Evolutionary conservation across 352 stramenopile species (phyloP), one percentile per base, ranked within the genome.

Genomic region (Phytophthora nicotianae): DNA sequence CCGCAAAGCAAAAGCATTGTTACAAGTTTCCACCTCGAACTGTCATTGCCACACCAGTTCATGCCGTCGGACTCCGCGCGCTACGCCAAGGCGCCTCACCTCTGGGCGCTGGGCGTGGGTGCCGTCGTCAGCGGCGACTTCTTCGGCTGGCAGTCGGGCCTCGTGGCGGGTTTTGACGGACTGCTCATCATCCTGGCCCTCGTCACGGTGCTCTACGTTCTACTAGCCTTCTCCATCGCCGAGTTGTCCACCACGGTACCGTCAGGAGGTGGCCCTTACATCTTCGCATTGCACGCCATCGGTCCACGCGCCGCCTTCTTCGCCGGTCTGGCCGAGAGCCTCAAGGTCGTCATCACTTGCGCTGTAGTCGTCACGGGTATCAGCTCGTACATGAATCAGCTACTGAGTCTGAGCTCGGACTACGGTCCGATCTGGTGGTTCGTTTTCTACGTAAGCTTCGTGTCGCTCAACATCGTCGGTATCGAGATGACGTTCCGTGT

Each of bases 271-370:
- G 79, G 81, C 0, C 79, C 81, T 43, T 90, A 90, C 65, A 50
- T 84, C 41, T 90, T 90, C 62, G 77, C 81, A 21, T 74, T 88
- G 19, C 79, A 88, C 40, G 81, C 75, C 19, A 82, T 90, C 21
- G 79, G 75, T 5, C 73, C 62, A 10, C 62, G 68, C 23, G 70
- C 75, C 10, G 79, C 79, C 33, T 90, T 88, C 55, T 88, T 90
- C 41, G 81, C 81, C 9, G 81, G 79, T 4, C 61, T 88, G 38
- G 79, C 79, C 6, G 81, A 90, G 53, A 82, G 64, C n/a, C 74
- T 90, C 53, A 89, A 90, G 70, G 81, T 90, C 20, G 58, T 89
- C 17, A 78, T 86, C 49, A 90, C 79, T 8, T 83, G 75, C 62
- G 64, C 77, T 5, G 81, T 89, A 13, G 57, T 90, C 20, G 73